Evolutionary conservation across 108 stramenopile species (phyloP).

Genomic region (Epipyxis sp.): DNA sequence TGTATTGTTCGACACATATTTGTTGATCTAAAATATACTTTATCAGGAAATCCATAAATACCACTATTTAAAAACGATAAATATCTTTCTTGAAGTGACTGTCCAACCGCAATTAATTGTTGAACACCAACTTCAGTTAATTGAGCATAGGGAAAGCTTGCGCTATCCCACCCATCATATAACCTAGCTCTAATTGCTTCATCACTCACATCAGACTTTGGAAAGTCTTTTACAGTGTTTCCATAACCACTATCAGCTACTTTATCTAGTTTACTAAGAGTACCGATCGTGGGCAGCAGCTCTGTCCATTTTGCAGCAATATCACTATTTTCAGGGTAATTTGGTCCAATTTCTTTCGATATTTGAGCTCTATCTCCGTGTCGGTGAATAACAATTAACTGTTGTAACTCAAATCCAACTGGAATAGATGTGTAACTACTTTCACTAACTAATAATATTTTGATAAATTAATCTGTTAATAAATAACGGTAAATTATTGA

Average conservation of each 20-base stretch:
- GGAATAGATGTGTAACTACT: neutral
- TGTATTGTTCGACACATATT: neutral
- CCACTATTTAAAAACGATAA: too few relatives aligned
- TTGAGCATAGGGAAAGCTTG: neutral
- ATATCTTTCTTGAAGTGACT: neutral
- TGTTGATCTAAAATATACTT: neutral
- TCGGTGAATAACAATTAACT: neutral
- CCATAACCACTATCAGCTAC: neutral
- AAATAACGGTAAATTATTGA: too few relatives aligned
- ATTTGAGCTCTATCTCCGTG: constrained; percentile 19
- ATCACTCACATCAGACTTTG: too few relatives aligned
- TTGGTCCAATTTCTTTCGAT: neutral
- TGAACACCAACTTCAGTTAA: neutral
- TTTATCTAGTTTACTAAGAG: neutral
- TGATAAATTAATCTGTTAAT: too few relatives aligned
- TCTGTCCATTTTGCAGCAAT: neutral
- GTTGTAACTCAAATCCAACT: neutral
- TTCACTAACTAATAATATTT: too few relatives aligned
- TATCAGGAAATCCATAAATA: neutral
- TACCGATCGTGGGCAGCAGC: neutral
- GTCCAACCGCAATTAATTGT: neutral
- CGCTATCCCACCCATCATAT: neutral
- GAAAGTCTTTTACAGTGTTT: neutral
- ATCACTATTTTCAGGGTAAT: neutral
- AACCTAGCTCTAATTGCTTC: neutral